phyloP scores from a whole-genome alignment of 345 rosid genomes.

The Populus nigra region DNA sequence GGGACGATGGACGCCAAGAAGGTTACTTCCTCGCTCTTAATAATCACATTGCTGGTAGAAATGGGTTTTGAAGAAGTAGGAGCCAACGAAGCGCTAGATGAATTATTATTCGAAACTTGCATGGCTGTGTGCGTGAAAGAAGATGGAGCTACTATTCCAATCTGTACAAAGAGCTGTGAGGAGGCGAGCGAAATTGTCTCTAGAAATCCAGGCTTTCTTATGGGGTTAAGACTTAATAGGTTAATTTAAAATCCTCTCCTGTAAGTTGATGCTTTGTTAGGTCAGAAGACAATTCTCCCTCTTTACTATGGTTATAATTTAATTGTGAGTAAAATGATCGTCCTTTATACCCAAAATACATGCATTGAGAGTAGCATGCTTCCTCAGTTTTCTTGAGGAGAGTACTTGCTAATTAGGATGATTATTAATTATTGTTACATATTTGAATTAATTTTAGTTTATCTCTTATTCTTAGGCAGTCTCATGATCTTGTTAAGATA shows the following conservation, averaged over 20 bases:
- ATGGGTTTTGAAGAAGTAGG: neutral
- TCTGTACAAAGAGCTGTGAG: conserved; percentile 1
- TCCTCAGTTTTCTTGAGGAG: no score
- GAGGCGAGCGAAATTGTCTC: neutral
- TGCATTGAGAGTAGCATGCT: no score
- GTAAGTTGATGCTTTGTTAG: neutral
- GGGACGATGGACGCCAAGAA: neutral
- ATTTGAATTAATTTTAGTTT: no score
- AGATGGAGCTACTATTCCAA: neutral
- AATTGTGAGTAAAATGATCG: no score
- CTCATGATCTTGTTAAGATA: no score
- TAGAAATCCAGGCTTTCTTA: neutral
- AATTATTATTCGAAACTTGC: neutral
- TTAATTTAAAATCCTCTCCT: no score
- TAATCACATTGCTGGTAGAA: neutral
- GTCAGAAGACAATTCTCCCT: neutral
- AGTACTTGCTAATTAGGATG: no score
- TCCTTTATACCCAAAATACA: no score
- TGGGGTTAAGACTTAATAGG: no score
- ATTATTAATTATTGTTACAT: no score
- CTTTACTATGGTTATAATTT: no score
- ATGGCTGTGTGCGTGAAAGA: conserved; percentile 15
- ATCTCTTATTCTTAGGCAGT: no score
- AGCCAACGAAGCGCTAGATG: neutral
- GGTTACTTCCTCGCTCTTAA: neutral